These are phyloP conservation scores for Phlebiopsis flavidoalba DNA, from an alignment of 768 basidiomycete species.

Conservation along the genomic window DNA sequence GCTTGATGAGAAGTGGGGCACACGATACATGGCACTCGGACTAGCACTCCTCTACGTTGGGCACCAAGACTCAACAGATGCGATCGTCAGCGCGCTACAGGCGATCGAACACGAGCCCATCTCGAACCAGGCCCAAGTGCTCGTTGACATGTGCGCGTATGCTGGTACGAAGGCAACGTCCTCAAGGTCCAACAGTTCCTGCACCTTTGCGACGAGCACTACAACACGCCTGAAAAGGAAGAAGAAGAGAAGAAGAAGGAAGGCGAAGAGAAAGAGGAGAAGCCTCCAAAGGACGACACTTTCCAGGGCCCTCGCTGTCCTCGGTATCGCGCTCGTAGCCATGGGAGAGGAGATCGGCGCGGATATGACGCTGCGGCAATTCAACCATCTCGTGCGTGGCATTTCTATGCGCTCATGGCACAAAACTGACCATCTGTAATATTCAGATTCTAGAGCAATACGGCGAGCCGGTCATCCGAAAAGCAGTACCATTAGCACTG, in stretches of 20 bases:
- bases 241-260: slow-evolving; percentile 55
- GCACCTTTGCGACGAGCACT: slow-evolving; percentile 90
- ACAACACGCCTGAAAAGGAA: slow-evolving; percentile 42
- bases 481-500: slow-evolving; percentile 90
- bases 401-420: not conserved
- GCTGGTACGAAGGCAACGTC: slow-evolving; percentile 95
- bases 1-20: slow-evolving; percentile 91
- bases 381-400: slow-evolving; percentile 85
- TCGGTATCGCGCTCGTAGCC: slow-evolving; percentile 90
- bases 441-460: slow-evolving; percentile 99
- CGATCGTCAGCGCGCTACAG: slow-evolving; percentile 88
- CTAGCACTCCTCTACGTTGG: slow-evolving; percentile 89
- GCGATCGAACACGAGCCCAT: slow-evolving; percentile 85
- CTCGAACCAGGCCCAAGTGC: slow-evolving; percentile 83
- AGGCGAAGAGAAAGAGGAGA: slow-evolving; percentile 42
- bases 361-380: slow-evolving; percentile 95
- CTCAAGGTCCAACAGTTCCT: slow-evolving; percentile 89
- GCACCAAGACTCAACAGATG: slow-evolving; percentile 88
- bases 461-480: slow-evolving; percentile 88
- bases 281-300: slow-evolving; percentile 58
- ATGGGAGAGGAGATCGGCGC: slow-evolving; percentile 99
- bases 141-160: slow-evolving; percentile 92
- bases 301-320: slow-evolving; percentile 90
- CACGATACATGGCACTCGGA: slow-evolving; percentile 80
- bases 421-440: not conserved